Conservation (phyloP, 148 eudicot genomes). For the Bassia scoparia region DNA sequence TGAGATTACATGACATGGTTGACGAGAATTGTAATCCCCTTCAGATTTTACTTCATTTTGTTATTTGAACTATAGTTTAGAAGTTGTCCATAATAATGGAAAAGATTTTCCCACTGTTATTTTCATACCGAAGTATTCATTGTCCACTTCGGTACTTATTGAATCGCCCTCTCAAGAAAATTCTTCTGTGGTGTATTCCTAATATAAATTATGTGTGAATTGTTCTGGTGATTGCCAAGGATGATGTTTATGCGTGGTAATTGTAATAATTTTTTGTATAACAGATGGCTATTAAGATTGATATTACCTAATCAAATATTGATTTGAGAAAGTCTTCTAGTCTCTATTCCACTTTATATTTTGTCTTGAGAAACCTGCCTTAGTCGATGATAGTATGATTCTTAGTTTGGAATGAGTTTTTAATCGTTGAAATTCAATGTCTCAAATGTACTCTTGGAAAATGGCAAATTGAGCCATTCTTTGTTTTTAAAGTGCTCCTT, state of each 20-base stretch:
- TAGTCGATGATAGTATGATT: too few relatives aligned
- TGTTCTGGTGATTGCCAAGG: too few relatives aligned
- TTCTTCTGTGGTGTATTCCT: too few relatives aligned
- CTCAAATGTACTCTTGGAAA: too few relatives aligned
- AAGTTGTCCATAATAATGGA: not conserved
- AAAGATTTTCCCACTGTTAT: not conserved
- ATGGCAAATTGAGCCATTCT: too few relatives aligned
- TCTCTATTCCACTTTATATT: not conserved
- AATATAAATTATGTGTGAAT: too few relatives aligned
- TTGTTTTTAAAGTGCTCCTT: too few relatives aligned
- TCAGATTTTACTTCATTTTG: not conserved
- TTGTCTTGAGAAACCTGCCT: not conserved
- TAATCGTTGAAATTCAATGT: too few relatives aligned
- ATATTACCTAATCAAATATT: conserved; percentile 15
- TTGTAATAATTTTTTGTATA: not conserved
- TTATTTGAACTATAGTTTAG: not conserved
- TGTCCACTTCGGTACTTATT: too few relatives aligned
- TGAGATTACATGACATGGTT: conserved; percentile 8
- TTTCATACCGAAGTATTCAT: not conserved
- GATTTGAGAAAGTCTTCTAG: not conserved
- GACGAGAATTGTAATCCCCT: not conserved
- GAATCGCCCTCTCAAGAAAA: too few relatives aligned
- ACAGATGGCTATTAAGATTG: conserved; percentile 13
- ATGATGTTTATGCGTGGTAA: too few relatives aligned
- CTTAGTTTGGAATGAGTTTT: too few relatives aligned